These are phyloP conservation scores for Aspergillus sclerotioniger DNA, from an alignment of 495 filamentous ascomycete species.

Conservation along the genomic window DNA sequence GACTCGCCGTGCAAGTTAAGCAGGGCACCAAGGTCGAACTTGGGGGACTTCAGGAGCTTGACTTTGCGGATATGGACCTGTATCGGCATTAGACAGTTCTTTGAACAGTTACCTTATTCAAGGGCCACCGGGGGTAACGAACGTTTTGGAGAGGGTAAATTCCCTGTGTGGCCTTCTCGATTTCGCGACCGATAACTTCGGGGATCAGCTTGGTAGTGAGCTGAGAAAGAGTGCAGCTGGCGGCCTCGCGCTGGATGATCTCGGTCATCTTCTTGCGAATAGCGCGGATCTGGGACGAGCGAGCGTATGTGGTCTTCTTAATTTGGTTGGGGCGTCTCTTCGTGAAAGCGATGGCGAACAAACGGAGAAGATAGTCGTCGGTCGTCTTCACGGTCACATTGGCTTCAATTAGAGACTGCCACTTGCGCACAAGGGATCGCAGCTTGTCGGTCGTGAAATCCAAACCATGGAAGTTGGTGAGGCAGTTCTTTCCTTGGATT, in stretches of 20 bases:
- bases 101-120: background rate
- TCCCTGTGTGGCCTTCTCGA: conserved; percentile 98
- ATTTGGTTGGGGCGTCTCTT: conserved; percentile 98
- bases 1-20: conserved; percentile 96
- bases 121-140: conserved; percentile 30
- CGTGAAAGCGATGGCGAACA: conserved; percentile 99
- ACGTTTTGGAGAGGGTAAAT: conserved; percentile 99
- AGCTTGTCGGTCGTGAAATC: conserved; percentile 99
- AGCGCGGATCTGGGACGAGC: conserved; percentile 89
- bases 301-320: conserved; percentile 99
- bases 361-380: conserved; percentile 96
- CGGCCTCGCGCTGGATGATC: conserved; percentile 95
- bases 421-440: conserved; percentile 97
- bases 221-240: conserved; percentile 89
- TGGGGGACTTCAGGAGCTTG: conserved; percentile 95
- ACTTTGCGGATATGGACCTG: conserved; percentile 99
- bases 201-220: conserved; percentile 97
- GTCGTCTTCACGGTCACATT: conserved; percentile 99
- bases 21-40: conserved; percentile 97
- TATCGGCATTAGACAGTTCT: conserved; percentile 24
- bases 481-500: conserved; percentile 99
- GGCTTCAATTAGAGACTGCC: conserved; percentile 98
- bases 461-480: conserved; percentile 99
- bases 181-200: conserved; percentile 98
- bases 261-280: conserved; percentile 99